Base-by-base conservation (phyloP, 768 basidiomycete species). In the Hericium rajendrae region DNA sequence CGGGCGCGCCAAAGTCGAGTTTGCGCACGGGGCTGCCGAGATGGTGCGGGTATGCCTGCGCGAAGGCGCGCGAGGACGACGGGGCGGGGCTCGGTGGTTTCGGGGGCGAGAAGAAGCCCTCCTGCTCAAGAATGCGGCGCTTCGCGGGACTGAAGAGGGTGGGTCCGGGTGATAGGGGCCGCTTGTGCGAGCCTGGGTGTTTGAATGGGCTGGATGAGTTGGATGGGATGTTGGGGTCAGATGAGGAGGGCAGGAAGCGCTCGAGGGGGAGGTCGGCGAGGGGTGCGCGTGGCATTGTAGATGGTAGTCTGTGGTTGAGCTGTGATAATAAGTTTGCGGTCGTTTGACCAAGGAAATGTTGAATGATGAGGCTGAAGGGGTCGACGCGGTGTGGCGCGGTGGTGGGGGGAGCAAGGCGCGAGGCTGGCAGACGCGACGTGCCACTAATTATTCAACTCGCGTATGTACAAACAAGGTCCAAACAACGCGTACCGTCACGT, bases 41-140 rank as follows among this genome's bases (percentile, higher is more conserved):
- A 32, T 51, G 57, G 51, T 54, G 51, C 6, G 48, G 18, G n/a
- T 48, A 56, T 13, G 57, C 39, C 13, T n/a, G 52, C 12, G 50
- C 59, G 28, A 48, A 49, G 18, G 18, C 24, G 49, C 49, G 18
- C 18, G 15, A 46, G 6, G 59, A 51, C 43, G 38, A 50, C 13
- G 59, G 24, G 48, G 41, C 46, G 26, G 57, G 50, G 10, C 37
- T 57, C 41, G 62, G 53, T 20, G 26, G 41, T 39, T 56, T 55
- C 11, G 57, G 40, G 16, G 62, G 53, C 48, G 32, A 46, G 11
- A 63, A 48, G 48, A 59, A 55, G 39, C 60, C 55, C 53, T 61
- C 62, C 40, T 63, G 62, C 52, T 50, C 62, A 28, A 63, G 60
- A 26, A 63, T 63, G 10, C 62, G 62, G 15, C 62, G 58, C 49